Evolutionary conservation across 768 basidiomycete species (phyloP).

Genomic region (Dioszegia hungarica): DNA sequence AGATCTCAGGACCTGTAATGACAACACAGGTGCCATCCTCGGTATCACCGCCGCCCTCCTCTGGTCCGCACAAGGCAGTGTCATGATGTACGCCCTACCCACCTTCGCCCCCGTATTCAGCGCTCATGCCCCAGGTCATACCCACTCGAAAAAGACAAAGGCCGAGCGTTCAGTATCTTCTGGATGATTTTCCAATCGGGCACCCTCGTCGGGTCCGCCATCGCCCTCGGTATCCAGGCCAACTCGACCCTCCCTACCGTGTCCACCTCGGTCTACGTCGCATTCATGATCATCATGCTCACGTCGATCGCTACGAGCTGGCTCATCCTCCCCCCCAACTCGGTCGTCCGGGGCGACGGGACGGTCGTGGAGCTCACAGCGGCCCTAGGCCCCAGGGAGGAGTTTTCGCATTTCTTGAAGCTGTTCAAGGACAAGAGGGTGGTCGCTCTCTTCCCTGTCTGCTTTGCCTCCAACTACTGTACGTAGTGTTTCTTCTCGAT

Average conservation of each 20-base stretch:
- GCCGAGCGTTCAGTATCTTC: slow-evolving; percentile 56
- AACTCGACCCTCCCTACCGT: slow-evolving; percentile 53
- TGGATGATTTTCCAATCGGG: slow-evolving; percentile 56
- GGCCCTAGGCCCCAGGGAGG: slow-evolving; percentile 35
- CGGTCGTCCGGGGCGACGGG: slow-evolving; percentile 52
- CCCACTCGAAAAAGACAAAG: slow-evolving; percentile 59
- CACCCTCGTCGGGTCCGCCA: slow-evolving; percentile 70
- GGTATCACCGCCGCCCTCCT: slow-evolving; percentile 7
- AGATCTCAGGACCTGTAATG: too few species aligned
- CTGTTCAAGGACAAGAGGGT: slow-evolving; percentile 53
- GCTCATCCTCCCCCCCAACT: slow-evolving; percentile 50
- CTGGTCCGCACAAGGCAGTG: slow-evolving; percentile 54
- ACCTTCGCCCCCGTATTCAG: background rate
- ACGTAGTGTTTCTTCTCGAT: background rate
- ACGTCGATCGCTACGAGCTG: slow-evolving; percentile 50
- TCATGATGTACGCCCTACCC: slow-evolving; percentile 55
- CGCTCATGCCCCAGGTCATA: slow-evolving; percentile 45
- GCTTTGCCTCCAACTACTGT: slow-evolving; percentile 52
- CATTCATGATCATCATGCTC: slow-evolving; percentile 54
- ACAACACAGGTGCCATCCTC: slow-evolving; percentile 6
- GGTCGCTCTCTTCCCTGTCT: slow-evolving; percentile 47
- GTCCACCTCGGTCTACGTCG: slow-evolving; percentile 45
- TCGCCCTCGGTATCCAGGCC: slow-evolving; percentile 60
- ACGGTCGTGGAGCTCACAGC: slow-evolving; percentile 51
- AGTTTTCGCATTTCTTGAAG: slow-evolving; percentile 28